Percentiles rank a stretch among this genome's conserved stretches.
Conservation (phyloP, 768 basidiomycete genomes). For the Cyclocybe aegerita region DNA sequence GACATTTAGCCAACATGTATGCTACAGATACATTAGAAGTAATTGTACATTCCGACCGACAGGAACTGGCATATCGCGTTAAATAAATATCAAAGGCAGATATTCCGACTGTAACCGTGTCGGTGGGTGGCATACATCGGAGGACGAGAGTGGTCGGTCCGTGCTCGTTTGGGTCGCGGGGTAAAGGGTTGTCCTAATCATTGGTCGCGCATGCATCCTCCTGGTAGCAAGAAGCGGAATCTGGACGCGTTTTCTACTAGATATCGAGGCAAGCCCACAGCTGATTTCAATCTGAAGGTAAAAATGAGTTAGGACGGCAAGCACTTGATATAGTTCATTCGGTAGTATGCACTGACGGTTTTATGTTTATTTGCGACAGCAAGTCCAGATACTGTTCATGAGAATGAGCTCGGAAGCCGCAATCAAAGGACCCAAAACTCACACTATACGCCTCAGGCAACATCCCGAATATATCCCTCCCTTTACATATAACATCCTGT, state of each 20-base stretch:
- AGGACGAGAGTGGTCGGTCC: too few species aligned
- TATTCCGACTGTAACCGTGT: too few species aligned
- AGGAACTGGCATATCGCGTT: too few species aligned
- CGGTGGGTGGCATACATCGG: too few species aligned
- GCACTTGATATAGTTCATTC: not conserved
- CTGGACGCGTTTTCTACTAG: constrained; percentile 48
- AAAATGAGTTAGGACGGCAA: constrained; percentile 1
- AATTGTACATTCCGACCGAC: too few species aligned
- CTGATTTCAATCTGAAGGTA: constrained; percentile 35
- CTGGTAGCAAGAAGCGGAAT: constrained; percentile 55
- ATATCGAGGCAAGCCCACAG: constrained; percentile 52
- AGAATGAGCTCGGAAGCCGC: not conserved
- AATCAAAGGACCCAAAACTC: constrained; percentile 18
- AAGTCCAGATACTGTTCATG: constrained; percentile 48
- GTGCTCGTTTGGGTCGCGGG: too few species aligned
- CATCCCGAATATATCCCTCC: constrained; percentile 66
- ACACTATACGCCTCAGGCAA: constrained; percentile 61
- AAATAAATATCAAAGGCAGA: too few species aligned
- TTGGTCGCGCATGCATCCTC: constrained; percentile 45
- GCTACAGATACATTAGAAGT: too few species aligned
- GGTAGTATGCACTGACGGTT: constrained; percentile 37
- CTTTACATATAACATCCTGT: constrained; percentile 56
- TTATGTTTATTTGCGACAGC: constrained; percentile 49
- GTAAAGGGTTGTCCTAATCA: not conserved
- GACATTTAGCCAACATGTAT: too few species aligned